These are phyloP conservation scores for Meripilus lineatus DNA, from an alignment of 1,284 basidiomycete species.

Conservation along the genomic window DNA sequence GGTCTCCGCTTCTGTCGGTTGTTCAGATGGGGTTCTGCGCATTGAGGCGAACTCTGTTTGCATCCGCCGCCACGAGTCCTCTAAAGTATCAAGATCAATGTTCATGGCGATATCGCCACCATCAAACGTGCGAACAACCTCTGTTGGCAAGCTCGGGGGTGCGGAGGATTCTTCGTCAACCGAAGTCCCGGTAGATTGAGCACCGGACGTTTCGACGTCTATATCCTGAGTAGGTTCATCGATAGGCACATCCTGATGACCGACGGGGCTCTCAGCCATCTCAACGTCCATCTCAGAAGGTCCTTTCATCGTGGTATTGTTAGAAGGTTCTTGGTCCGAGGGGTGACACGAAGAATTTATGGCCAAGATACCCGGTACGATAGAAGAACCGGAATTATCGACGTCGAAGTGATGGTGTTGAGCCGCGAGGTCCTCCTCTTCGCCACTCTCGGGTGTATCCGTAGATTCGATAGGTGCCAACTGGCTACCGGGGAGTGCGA, in stretches of 20 bases:
- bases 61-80: conserved; percentile 31
- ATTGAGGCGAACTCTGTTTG: not conserved
- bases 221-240: no score
- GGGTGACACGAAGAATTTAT: not conserved
- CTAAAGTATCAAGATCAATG: conserved; percentile 41
- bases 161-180: conserved; percentile 8
- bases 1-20: no score
- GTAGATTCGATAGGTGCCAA: conserved; percentile 11
- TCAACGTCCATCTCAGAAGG: no score
- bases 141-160: conserved; percentile 31
- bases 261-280: no score
- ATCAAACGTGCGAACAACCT: conserved; percentile 39
- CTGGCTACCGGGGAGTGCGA: conserved; percentile 44
- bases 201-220: no score
- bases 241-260: no score
- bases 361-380: not conserved
- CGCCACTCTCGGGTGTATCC: conserved; percentile 4
- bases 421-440: conserved; percentile 1
- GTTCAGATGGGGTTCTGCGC: no score
- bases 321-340: no score
- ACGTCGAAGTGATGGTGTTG: not conserved
- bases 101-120: conserved; percentile 37
- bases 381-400: not conserved
- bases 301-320: no score
- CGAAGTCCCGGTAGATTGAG: no score